These are phyloP conservation scores for Annona squamosa DNA, from an alignment of 164 flowering plant species.

Conservation along the genomic window DNA sequence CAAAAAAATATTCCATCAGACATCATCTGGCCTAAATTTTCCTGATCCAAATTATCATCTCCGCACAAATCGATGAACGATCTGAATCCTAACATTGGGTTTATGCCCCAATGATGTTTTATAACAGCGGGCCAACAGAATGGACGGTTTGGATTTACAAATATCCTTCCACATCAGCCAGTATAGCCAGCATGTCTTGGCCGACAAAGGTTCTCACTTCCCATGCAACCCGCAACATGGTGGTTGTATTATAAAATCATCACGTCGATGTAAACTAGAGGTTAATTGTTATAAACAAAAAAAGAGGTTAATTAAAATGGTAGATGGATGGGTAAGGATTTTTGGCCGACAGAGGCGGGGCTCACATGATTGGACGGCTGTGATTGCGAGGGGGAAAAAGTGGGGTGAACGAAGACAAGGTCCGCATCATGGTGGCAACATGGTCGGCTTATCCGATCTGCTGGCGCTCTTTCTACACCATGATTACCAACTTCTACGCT, in stretches of 20 bases:
- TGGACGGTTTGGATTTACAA: no score
- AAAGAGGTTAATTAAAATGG: background rate
- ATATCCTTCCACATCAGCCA: no score
- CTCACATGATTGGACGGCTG: constrained; percentile 18
- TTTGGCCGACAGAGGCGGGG: constrained; percentile 8
- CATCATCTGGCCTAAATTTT: no score
- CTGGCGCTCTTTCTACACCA: constrained; percentile 11
- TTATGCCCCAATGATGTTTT: no score
- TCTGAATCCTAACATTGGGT: no score
- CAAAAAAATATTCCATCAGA: background rate
- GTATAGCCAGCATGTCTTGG: no score
- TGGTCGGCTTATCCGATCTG: constrained; percentile 35
- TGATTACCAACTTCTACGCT: constrained; percentile 40
- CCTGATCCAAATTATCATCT: no score
- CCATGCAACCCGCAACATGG: no score
- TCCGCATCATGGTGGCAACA: constrained; percentile 10
- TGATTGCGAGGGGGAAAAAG: constrained; percentile 5
- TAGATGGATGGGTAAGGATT: background rate
- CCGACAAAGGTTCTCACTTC: no score
- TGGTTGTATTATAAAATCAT: background rate
- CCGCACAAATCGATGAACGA: no score
- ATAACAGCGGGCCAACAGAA: no score
- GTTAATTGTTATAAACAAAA: background rate
- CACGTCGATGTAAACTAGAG: background rate
- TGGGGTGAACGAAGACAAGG: constrained; percentile 8